Evolutionary conservation across 2,329 filamentous ascomycete genomes (phyloP).

Genomic region (Phyllosticta citriasiana): DNA sequence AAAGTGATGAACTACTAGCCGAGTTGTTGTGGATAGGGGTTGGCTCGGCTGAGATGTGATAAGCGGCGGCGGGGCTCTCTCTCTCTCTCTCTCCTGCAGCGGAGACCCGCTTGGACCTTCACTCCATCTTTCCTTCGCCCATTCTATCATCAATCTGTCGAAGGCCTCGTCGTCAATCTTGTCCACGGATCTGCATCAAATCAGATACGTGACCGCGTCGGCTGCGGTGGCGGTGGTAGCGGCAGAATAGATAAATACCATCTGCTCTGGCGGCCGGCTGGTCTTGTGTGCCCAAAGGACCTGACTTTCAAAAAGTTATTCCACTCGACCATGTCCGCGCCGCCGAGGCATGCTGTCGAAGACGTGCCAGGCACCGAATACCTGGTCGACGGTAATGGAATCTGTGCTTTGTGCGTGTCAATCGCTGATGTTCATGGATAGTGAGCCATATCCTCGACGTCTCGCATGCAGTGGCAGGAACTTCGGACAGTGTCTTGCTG

Average conservation of each 20-base stretch:
- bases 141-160: neutral
- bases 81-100: neutral
- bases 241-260: neutral
- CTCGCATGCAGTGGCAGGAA: constrained; percentile 16
- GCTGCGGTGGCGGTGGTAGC: neutral
- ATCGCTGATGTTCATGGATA: neutral
- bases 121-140: neutral
- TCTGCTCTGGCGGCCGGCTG: neutral
- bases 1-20: neutral
- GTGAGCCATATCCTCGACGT: constrained; percentile 8
- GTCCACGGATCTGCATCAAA: neutral
- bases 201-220: neutral
- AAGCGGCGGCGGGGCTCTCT: neutral
- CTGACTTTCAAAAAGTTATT: neutral
- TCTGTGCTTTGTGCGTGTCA: neutral
- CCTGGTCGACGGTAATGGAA: constrained; percentile 21
- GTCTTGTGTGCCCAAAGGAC: neutral
- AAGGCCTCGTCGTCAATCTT: neutral
- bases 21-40: neutral
- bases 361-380: constrained; percentile 26
- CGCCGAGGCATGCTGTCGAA: neutral
- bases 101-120: neutral
- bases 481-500: constrained; percentile 22
- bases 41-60: neutral
- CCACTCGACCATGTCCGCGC: neutral